A percentile compares a stretch with the other conserved stretches of the same genome.
These are phyloP conservation scores for Protea cynaroides DNA, from an alignment of 164 flowering plant species.

Conservation along the genomic window DNA sequence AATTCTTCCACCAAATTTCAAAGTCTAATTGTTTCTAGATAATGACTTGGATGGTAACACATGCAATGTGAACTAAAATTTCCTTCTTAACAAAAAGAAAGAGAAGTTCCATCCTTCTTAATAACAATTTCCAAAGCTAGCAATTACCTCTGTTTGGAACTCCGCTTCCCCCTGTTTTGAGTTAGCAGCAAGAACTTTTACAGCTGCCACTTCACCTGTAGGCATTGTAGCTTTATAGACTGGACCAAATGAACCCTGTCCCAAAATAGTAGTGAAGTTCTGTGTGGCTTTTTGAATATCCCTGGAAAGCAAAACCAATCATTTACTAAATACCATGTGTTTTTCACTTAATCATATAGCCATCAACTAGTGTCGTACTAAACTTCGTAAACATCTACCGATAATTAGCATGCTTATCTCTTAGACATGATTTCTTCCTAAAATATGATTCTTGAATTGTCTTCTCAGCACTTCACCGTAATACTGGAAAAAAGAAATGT, in stretches of 20 bases:
- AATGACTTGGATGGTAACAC: background rate
- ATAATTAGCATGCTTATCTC: background rate
- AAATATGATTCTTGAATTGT: background rate
- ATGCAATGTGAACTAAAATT: too few species aligned
- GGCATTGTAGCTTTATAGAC: conserved; percentile 84
- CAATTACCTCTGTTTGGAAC: conserved; percentile 84
- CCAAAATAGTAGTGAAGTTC: conserved; percentile 80
- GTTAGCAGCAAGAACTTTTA: conserved; percentile 80
- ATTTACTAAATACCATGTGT: background rate
- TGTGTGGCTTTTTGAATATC: conserved; percentile 92
- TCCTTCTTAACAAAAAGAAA: background rate
- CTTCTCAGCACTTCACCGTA: background rate
- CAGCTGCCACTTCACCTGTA: conserved; percentile 60
- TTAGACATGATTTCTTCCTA: background rate
- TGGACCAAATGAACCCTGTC: conserved; percentile 97
- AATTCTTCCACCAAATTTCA: too few species aligned
- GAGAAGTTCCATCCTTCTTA: background rate
- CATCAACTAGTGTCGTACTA: background rate
- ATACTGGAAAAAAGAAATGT: background rate
- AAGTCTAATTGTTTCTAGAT: background rate
- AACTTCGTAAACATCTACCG: background rate
- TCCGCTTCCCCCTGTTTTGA: conserved; percentile 87
- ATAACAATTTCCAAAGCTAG: background rate
- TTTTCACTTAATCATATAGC: background rate
- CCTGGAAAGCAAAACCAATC: conserved; percentile 33